Conservation (phyloP, 768 basidiomycete genomes). For the Epithele typhae region DNA sequence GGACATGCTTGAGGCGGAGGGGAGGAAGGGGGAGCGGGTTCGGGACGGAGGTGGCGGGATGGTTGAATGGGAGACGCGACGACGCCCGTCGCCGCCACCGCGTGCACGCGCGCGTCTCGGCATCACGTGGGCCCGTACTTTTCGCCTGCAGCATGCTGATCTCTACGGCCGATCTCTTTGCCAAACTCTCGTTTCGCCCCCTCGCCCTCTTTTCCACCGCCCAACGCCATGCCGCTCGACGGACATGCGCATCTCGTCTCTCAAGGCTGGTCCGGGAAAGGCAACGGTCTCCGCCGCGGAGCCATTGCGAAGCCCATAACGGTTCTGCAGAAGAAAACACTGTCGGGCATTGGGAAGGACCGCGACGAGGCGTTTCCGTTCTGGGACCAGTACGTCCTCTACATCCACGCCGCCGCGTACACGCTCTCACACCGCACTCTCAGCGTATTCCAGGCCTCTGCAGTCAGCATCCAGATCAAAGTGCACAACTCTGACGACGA, state of each 20-base stretch:
- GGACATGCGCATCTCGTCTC: conserved; percentile 67
- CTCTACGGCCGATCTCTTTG: too few species aligned
- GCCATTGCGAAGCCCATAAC: conserved; percentile 74
- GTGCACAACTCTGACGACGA: conserved; percentile 42
- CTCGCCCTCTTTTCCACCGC: neutral
- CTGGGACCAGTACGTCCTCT: conserved; percentile 89
- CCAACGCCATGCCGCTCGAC: conserved; percentile 56
- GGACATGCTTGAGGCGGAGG: conserved; percentile 2
- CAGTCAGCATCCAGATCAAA: conserved; percentile 77
- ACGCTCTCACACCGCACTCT: too few species aligned
- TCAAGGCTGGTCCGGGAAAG: conserved; percentile 88
- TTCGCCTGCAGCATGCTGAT: too few species aligned
- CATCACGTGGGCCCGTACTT: neutral
- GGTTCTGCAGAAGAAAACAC: conserved; percentile 77
- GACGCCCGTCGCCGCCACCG: neutral
- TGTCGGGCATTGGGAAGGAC: conserved; percentile 88
- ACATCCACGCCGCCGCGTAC: neutral
- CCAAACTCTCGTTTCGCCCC: neutral
- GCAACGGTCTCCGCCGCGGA: conserved; percentile 79
- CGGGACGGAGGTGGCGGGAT: neutral
- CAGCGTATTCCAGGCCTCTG: conserved; percentile 79
- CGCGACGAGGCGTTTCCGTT: conserved; percentile 95
- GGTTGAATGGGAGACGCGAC: neutral
- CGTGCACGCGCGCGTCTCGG: neutral
- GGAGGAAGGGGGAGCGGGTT: neutral